A percentile compares a stretch with the other conserved stretches of the same genome.
phyloP scores from a whole-genome alignment of 2,329 filamentous ascomycete species.

The Setomelanomma holmii region DNA sequence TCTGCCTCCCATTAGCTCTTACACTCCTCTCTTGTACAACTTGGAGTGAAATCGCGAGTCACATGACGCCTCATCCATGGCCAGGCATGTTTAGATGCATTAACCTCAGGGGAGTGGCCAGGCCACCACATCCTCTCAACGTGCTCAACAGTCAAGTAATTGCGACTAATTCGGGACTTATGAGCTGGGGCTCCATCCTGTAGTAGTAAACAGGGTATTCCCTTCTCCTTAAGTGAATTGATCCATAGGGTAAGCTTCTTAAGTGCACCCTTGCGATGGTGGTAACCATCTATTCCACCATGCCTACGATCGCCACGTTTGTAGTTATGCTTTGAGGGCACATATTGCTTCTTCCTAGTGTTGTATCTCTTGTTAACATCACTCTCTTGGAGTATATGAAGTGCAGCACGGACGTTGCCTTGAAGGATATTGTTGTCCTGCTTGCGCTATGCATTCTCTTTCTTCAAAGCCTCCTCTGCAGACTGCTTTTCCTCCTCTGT shows the following conservation, averaged over 20 bases:
- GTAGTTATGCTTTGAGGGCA: not conserved
- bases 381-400: not conserved
- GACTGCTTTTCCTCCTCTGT: conserved; percentile 2
- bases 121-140: conserved; percentile 11
- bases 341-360: conserved; percentile 2
- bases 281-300: not conserved
- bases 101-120: conserved; percentile 12
- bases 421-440: not conserved
- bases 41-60: conserved; percentile 7
- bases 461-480: not conserved
- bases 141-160: conserved; percentile 7
- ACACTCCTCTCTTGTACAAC: conserved; percentile 1
- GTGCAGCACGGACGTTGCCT: not conserved
- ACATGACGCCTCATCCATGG: conserved; percentile 7
- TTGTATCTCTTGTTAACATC: not conserved
- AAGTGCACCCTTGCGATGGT: no score
- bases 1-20: conserved; percentile 1
- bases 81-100: conserved; percentile 15
- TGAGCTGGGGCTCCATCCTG: conserved; percentile 14
- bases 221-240: no score
- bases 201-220: conserved; percentile 3
- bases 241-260: no score
- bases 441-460: not conserved
- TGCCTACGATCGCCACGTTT: not conserved
- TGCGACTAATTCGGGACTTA: conserved; percentile 3